phyloP scores from a whole-genome alignment of 2,329 filamentous ascomycete genomes.

The Fusarium floridanum region DNA sequence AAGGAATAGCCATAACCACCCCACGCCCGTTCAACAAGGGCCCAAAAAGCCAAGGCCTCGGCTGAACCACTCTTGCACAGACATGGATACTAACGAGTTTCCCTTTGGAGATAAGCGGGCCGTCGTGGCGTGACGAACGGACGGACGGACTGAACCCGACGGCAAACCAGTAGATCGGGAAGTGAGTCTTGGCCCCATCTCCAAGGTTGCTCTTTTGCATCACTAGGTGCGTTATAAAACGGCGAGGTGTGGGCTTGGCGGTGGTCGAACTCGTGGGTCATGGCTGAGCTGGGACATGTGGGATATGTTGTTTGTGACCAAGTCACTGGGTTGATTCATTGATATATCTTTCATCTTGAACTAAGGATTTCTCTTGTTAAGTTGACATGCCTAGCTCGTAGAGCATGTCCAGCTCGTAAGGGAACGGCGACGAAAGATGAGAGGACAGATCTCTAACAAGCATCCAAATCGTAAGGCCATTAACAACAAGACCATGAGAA shows the following conservation, averaged over 20 bases:
- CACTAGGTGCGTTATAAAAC: slow-evolving; percentile 1
- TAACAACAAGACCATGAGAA: not conserved
- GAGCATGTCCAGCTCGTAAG: too few species aligned
- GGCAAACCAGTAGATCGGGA: slow-evolving; percentile 1
- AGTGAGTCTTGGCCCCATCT: not conserved
- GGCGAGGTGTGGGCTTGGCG: not conserved
- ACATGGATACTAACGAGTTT: not conserved
- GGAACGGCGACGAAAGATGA: not conserved
- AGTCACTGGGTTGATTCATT: not conserved
- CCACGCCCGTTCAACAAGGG: not conserved
- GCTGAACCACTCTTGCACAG: not conserved
- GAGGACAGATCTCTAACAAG: not conserved
- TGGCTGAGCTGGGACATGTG: not conserved
- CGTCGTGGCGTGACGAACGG: slow-evolving; percentile 2
- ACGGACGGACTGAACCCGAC: not conserved
- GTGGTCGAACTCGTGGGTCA: not conserved
- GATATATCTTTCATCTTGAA: not conserved
- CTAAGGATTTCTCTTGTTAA: not conserved
- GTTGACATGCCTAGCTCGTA: not conserved
- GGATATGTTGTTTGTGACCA: not conserved
- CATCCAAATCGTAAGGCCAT: not conserved
- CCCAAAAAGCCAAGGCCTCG: not conserved
- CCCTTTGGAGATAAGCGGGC: not conserved
- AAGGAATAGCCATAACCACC: not conserved
- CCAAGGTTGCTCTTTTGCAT: slow-evolving; percentile 5